A percentile compares a stretch with the other conserved stretches of the same genome.
Evolutionary conservation across 2,329 filamentous ascomycete species (phyloP).

Genomic region (Rasamsonia emersonii): DNA sequence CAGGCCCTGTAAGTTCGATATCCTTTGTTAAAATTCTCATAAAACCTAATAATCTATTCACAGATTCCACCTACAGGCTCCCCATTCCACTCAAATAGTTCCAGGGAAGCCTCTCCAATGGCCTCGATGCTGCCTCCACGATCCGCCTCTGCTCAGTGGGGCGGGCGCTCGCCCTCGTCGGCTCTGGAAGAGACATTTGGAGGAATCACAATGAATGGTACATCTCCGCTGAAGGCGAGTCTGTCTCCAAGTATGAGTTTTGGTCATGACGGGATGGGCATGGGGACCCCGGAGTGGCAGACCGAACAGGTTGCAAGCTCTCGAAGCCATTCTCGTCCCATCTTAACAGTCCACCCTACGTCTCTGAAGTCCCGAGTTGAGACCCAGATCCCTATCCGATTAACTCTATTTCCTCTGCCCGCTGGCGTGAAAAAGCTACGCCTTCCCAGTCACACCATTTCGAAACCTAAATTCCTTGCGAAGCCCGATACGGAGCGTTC

Average conservation of each 20-base stretch:
- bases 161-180: conserved; percentile 34
- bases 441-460: conserved; percentile 82
- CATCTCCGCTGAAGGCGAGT: conserved; percentile 31
- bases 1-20: conserved; percentile 22
- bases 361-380: conserved; percentile 85
- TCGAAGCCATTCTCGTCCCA: conserved; percentile 28
- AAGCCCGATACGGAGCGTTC: conserved; percentile 59
- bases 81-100: conserved; percentile 26
- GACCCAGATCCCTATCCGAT: conserved; percentile 84
- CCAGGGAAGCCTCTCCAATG: conserved; percentile 30
- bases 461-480: conserved; percentile 82
- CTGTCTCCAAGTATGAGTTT: conserved; percentile 32
- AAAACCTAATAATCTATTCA: conserved; percentile 4
- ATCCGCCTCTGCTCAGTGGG: conserved; percentile 30
- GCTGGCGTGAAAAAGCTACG: conserved; percentile 70
- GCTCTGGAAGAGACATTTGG: conserved; percentile 38
- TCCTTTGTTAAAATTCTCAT: conserved; percentile 5
- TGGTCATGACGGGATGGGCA: conserved; percentile 22
- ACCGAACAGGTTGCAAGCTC: conserved; percentile 11
- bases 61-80: conserved; percentile 18
- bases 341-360: conserved; percentile 56
- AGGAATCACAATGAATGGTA: conserved; percentile 36
- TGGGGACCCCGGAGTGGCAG: conserved; percentile 24
- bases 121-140: conserved; percentile 20
- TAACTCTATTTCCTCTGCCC: conserved; percentile 69